These are phyloP conservation scores for Plenodomus lindquistii DNA, from an alignment of 2,329 filamentous ascomycete genomes.

Conservation along the genomic window DNA sequence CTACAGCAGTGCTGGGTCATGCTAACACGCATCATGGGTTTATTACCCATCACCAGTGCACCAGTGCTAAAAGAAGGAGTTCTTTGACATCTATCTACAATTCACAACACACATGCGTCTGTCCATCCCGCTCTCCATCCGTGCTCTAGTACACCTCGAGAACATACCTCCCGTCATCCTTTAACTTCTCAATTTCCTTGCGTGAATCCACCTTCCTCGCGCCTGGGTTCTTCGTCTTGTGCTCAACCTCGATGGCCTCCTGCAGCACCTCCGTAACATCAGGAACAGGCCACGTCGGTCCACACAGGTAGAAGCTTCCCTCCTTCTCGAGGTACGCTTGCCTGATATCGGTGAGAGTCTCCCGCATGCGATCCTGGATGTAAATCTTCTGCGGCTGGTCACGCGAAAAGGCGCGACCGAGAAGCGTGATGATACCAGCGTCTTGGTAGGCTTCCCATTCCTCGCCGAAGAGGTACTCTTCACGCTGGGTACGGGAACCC, in stretches of 20 bases:
- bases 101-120: neutral
- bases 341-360: conserved; percentile 80
- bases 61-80: no score
- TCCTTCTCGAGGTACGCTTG: conserved; percentile 85
- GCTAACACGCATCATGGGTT: no score
- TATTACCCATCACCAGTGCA: no score
- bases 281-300: conserved; percentile 96
- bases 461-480: conserved; percentile 98
- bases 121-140: neutral
- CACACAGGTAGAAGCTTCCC: conserved; percentile 95
- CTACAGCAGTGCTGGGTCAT: no score
- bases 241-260: conserved; percentile 84
- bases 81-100: neutral
- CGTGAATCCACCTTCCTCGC: conserved; percentile 78
- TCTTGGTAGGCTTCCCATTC: conserved; percentile 99
- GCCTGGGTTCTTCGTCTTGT: conserved; percentile 57
- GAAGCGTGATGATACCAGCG: conserved; percentile 89
- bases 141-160: conserved; percentile 86
- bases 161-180: conserved; percentile 93
- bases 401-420: conserved; percentile 92
- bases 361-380: conserved; percentile 96
- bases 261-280: conserved; percentile 93
- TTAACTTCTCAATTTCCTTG: conserved; percentile 95
- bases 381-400: conserved; percentile 99
- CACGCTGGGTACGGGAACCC: conserved; percentile 93